These are phyloP conservation scores for Solanum etuberosum DNA, from an alignment of 257 asterid species.

Conservation along the genomic window DNA sequence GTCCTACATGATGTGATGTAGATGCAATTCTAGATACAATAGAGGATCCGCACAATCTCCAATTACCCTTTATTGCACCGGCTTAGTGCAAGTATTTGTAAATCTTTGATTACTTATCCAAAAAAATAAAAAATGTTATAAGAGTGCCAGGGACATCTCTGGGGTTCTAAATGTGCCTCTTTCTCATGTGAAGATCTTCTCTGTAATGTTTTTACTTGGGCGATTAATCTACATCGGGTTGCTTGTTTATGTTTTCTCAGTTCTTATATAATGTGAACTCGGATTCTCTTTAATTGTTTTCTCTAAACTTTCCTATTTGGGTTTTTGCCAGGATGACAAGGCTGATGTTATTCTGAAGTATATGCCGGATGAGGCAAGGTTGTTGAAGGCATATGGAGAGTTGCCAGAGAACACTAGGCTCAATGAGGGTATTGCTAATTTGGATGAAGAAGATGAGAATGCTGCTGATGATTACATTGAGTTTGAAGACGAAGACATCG, in stretches of 20 bases:
- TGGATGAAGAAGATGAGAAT: constrained; percentile 68
- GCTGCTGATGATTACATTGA: constrained; percentile 59
- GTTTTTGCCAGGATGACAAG: constrained; percentile 66
- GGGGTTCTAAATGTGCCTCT: background rate
- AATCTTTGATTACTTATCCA: background rate
- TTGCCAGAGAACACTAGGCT: constrained; percentile 81
- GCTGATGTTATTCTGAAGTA: constrained; percentile 90
- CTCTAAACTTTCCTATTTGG: background rate
- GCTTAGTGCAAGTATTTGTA: background rate
- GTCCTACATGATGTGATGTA: background rate
- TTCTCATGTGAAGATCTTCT: background rate
- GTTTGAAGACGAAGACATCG: constrained; percentile 87
- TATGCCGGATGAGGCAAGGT: constrained; percentile 90
- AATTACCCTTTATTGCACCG: background rate
- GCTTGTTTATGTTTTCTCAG: background rate
- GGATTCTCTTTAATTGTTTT: background rate
- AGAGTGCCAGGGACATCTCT: background rate
- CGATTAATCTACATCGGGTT: background rate
- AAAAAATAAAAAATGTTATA: background rate
- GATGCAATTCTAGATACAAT: background rate
- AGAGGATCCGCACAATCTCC: background rate
- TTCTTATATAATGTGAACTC: background rate
- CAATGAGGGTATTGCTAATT: constrained; percentile 58
- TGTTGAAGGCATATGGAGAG: constrained; percentile 93
- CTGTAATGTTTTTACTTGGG: background rate